phyloP scores from a whole-genome alignment of 192 early-diverging fungal genomes.

The Geosiphon pyriformis region DNA sequence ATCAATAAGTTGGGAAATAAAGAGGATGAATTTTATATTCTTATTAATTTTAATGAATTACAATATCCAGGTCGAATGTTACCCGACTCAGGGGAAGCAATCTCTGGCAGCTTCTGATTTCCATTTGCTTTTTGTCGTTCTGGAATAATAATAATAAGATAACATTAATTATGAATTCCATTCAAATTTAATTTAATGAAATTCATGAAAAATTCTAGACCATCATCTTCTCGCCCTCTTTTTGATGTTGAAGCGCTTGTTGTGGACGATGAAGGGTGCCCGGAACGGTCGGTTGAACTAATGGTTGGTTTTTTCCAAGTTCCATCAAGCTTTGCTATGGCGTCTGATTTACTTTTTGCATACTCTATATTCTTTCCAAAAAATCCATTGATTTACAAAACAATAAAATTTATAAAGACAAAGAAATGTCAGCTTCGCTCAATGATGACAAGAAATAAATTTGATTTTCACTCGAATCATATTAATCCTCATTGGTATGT shows the following conservation, averaged over 20 bases:
- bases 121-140: slow-evolving; percentile 1
- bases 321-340: slow-evolving; percentile 65
- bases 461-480: no score
- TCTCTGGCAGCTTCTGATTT: not conserved
- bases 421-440: no score
- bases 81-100: not conserved
- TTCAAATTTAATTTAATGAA: not conserved
- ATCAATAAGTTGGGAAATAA: no score
- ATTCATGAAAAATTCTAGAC: not conserved
- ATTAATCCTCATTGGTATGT: no score
- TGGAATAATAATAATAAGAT: not conserved
- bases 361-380: slow-evolving; percentile 61
- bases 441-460: no score
- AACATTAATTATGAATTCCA: not conserved
- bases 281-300: not conserved
- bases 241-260: not conserved
- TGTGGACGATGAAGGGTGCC: not conserved
- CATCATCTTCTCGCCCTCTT: slow-evolving; percentile 18
- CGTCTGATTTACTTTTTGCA: slow-evolving; percentile 71
- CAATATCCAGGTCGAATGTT: not conserved
- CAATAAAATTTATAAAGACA: no score
- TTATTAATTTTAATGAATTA: no score
- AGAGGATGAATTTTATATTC: no score
- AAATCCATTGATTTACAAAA: not conserved
- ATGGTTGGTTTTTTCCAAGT: slow-evolving; percentile 25